Base-by-base conservation (phyloP, 2,329 filamentous ascomycete species). In the Trichophyton benhamiae region DNA sequence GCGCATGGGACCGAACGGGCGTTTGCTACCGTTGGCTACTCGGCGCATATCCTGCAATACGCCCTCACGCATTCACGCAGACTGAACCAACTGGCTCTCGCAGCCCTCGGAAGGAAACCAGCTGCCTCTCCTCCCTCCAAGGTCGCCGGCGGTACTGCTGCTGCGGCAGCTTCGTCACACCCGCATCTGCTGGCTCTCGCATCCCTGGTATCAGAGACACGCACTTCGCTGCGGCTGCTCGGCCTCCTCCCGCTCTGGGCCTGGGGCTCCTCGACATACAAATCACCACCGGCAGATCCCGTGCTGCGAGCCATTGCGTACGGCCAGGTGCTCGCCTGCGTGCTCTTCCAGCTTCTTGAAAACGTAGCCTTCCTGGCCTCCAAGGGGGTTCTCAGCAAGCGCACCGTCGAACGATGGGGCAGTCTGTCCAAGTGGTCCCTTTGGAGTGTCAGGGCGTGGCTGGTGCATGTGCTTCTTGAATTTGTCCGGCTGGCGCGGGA, bases 381-480 rank as follows among this genome's bases (percentile, higher is more conserved):
- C 63, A 91, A 91, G 72, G 86, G 87, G 20, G 82, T 95, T 2
- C 71, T 96, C 58, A 79, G 72, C 7, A 69, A 74, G 48, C 68
- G 67, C 3, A 66, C 72, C 17, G 64, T 78, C 3, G 72, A 76
- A 20, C 72, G 72, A 53, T 72, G 70, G 13, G 78, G 81, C 57
- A 81, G 80, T 57, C 81, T 88, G 71, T 80, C 72, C 30, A 79
- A 76, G 66, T 85, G 86, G 70, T 86, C 82, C 74, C 72, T 85
- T 17, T 88, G 87, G 84, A 91, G 88, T 74, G 85, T 83, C 62
- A 81, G 90, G 52, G 88, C 87, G 65, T 97, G 92, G 90, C 83
- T 86, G 60, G 80, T 82, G 25, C 90, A 91, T 76, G 85, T 95
- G 5, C 82, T 82, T 20, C 77, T 91, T 63, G 90, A 96, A 77